phyloP scores from a whole-genome alignment of 2,329 filamentous ascomycete genomes.

The Hypoxylon sp. region DNA sequence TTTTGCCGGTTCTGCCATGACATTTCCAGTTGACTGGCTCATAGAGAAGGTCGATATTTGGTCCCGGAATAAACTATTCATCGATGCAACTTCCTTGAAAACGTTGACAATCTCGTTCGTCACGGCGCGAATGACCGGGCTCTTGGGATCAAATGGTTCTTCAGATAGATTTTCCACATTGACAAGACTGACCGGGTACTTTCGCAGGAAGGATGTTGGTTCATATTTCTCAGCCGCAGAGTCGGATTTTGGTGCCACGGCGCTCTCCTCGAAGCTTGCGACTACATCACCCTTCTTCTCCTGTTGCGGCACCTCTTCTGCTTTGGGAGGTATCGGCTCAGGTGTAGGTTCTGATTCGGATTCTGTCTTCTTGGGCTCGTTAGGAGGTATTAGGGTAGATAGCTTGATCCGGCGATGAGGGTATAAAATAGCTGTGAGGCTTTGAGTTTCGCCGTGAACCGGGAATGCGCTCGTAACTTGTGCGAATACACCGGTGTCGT shows the following conservation, averaged over 20 bases:
- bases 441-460: slow-evolving; percentile 85
- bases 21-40: slow-evolving; percentile 93
- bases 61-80: slow-evolving; percentile 96
- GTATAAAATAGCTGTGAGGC: slow-evolving; percentile 93
- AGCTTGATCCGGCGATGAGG: slow-evolving; percentile 95
- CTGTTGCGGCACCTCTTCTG: slow-evolving; percentile 64
- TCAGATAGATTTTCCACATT: slow-evolving; percentile 95
- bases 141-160: slow-evolving; percentile 90
- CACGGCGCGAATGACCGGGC: slow-evolving; percentile 87
- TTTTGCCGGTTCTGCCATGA: slow-evolving; percentile 94
- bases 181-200: slow-evolving; percentile 92
- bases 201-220: slow-evolving; percentile 89
- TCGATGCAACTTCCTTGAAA: slow-evolving; percentile 94
- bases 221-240: slow-evolving; percentile 74
- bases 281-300: slow-evolving; percentile 94
- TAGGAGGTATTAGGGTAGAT: slow-evolving; percentile 82
- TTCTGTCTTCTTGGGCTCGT: slow-evolving; percentile 66
- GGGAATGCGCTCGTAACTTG: slow-evolving; percentile 98
- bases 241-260: slow-evolving; percentile 71
- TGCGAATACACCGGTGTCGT: slow-evolving; percentile 96
- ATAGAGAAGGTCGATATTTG: slow-evolving; percentile 98
- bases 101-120: slow-evolving; percentile 99
- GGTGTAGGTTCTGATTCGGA: slow-evolving; percentile 64
- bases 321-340: slow-evolving; percentile 71
- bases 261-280: slow-evolving; percentile 92